These are phyloP conservation scores for Fusarium sulawesiense DNA, from an alignment of 2,329 filamentous ascomycete genomes.

Conservation along the genomic window DNA sequence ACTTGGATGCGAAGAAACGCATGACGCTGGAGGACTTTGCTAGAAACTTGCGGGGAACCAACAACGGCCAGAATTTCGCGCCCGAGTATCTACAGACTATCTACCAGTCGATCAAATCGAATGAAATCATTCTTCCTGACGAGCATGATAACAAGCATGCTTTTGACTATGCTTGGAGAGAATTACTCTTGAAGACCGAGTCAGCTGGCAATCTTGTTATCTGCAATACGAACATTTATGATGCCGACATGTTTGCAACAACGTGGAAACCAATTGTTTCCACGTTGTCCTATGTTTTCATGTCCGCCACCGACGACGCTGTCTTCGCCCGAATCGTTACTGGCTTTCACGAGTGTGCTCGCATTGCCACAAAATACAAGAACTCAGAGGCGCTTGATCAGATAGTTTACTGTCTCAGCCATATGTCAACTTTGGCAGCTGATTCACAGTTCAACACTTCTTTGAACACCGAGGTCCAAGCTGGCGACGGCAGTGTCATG, in stretches of 20 bases:
- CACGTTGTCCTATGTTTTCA: constrained; percentile 97
- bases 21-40: constrained; percentile 89
- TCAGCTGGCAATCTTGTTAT: constrained; percentile 78
- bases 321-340: constrained; percentile 94
- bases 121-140: constrained; percentile 96
- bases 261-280: constrained; percentile 97
- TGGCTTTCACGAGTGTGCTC: constrained; percentile 95
- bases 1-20: constrained; percentile 79
- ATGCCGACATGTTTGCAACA: constrained; percentile 96
- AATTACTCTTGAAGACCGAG: constrained; percentile 86
- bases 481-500: constrained; percentile 93
- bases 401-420: constrained; percentile 88
- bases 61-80: constrained; percentile 85
- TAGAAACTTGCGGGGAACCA: constrained; percentile 90
- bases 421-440: constrained; percentile 88
- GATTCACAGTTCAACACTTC: constrained; percentile 82
- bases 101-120: constrained; percentile 88
- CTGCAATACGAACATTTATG: constrained; percentile 93
- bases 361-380: constrained; percentile 86
- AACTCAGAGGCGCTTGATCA: constrained; percentile 90
- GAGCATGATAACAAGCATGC: constrained; percentile 97
- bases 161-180: constrained; percentile 98
- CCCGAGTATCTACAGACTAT: constrained; percentile 86
- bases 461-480: constrained; percentile 95
- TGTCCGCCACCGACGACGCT: constrained; percentile 96